Evolutionary conservation across 371 early-diverging fungal genomes (phyloP), one percentile per base, ranked within the genome.

Genomic region (Rhizopus delemar): DNA sequence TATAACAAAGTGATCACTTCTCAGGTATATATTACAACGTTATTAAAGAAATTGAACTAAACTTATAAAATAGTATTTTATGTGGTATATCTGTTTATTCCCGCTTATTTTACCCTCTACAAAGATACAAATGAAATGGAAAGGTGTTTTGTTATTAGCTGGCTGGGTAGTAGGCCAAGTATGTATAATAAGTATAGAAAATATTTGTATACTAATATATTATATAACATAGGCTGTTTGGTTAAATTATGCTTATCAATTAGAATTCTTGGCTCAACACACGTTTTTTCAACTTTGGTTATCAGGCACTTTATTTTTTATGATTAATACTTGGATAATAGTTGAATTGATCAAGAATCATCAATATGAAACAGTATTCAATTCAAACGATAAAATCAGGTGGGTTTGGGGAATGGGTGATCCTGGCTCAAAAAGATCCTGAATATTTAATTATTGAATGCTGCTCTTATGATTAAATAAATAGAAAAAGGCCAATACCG

Each of bases 1-100:
- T 90, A 89, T 65, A 97, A 99, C 83, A 98, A 97, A 76, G 99
- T 99, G 39, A 91, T 90, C 66, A 98, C 99, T 0, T 91, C 96
- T n/a, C 97, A 98, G 89, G 94, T 91, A 79, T 66, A 52, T 4
- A 16, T 8, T 36, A n/a, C 0, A 15, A 46, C 41, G 22, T 28
- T 36, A 46, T 43, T n/a, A 39, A 59, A 8, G 13, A 28, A 31
- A 51, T 49, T 15, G 49, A 31, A 32, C 39, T 32, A 16, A n/a
- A 33, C 34, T 12, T 4, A 38, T 35, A 6, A 9, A n/a, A 3
- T 69, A 93, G 93, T 97, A 98, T 62, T 98, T 98, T 64, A 95
- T 97, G 95, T 98, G 98, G 98, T 97, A 96, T 69, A 82, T 96
- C 6, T 93, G 93, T 70, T 82, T 96, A 16, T 71, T 96, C 12